Percentiles rank a stretch among this genome's conserved stretches.
These are phyloP conservation scores for Talaromyces piceae DNA, from an alignment of 2,329 filamentous ascomycete genomes.

Conservation along the genomic window DNA sequence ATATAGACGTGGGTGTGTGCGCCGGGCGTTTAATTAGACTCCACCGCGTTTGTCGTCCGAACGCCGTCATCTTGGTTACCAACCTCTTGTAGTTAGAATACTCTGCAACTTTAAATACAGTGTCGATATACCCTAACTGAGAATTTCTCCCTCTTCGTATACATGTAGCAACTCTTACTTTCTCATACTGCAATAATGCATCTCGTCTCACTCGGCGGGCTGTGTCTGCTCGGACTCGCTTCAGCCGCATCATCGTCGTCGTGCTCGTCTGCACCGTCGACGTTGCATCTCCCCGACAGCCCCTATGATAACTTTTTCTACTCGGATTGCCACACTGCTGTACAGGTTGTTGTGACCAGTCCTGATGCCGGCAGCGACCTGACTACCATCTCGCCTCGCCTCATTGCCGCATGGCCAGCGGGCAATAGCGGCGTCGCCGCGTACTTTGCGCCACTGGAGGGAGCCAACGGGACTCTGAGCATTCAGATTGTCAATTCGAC, in stretches of 20 bases:
- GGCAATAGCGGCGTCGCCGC: conserved; percentile 55
- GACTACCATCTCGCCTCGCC: conserved; percentile 49
- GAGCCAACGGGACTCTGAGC: conserved; percentile 46
- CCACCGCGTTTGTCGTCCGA: too few relatives aligned
- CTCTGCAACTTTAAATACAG: too few relatives aligned
- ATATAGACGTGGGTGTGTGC: too few relatives aligned
- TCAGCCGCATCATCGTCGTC: conserved; percentile 11
- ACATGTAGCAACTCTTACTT: too few relatives aligned
- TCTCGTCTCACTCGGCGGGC: background rate
- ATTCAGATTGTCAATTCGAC: conserved; percentile 48
- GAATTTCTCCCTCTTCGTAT: too few relatives aligned
- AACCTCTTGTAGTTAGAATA: too few relatives aligned
- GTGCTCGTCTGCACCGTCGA: conserved; percentile 25
- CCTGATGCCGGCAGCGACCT: conserved; percentile 49
- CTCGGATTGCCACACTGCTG: conserved; percentile 54
- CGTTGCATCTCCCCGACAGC: conserved; percentile 45
- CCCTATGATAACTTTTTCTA: conserved; percentile 61
- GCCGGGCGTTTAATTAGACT: too few relatives aligned
- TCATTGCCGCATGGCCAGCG: conserved; percentile 58
- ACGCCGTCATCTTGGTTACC: too few relatives aligned
- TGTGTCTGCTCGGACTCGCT: background rate
- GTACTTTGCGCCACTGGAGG: conserved; percentile 50
- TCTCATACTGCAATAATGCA: too few relatives aligned
- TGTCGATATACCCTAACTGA: too few relatives aligned
- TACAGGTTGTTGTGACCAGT: conserved; percentile 55